Evolutionary conservation across 2,329 filamentous ascomycete genomes (phyloP).

Genomic region (Chrysoporthe deuterocubensis): DNA sequence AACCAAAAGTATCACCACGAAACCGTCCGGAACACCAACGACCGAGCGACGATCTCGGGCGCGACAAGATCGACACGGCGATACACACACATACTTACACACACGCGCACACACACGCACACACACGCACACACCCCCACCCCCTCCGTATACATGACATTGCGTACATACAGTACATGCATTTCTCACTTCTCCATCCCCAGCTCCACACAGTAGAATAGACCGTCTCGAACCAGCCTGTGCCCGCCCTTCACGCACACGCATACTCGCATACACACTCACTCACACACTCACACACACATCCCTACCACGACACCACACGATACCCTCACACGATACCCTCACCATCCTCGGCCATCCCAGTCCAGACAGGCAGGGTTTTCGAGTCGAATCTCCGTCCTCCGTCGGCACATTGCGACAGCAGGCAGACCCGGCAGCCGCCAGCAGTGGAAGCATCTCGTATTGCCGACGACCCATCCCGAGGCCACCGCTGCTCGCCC

Average conservation of each 20-base stretch:
- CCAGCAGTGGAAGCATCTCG: slow-evolving; percentile 2
- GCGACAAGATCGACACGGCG: not conserved
- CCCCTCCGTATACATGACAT: not conserved
- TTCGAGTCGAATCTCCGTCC: too few relatives aligned
- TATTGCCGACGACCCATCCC: not conserved
- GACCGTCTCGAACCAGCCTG: not conserved
- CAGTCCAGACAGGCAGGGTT: too few relatives aligned
- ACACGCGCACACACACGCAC: not conserved
- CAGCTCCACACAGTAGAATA: slow-evolving; percentile 1
- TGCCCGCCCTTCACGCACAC: not conserved
- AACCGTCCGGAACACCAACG: too few relatives aligned
- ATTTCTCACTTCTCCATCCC: not conserved
- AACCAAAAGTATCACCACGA: too few relatives aligned
- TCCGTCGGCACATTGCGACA: too few relatives aligned
- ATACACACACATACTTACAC: not conserved
- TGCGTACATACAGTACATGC: slow-evolving; percentile 5
- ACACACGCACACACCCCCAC: not conserved
- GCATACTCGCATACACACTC: not conserved
- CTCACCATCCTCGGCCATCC: not conserved
- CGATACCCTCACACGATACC: not conserved
- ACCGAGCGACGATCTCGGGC: not conserved
- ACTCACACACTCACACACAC: not conserved
- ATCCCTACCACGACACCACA: not conserved
- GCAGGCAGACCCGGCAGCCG: not conserved
- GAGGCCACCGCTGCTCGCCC: not conserved